phyloP scores from a whole-genome alignment of 2,329 filamentous ascomycete species.

The Gnomoniopsis sp. region DNA sequence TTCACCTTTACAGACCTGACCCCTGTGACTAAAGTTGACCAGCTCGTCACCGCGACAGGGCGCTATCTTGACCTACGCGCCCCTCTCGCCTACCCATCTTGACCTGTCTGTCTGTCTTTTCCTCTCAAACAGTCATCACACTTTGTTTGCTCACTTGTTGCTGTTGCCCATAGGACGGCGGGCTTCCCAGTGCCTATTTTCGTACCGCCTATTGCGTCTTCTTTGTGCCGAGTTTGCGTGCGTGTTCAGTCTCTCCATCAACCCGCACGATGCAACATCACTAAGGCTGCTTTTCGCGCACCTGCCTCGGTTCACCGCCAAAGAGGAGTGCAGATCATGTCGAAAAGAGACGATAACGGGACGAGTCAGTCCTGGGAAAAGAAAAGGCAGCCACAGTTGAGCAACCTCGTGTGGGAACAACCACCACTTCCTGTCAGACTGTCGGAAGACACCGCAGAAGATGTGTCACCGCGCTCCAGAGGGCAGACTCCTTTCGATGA shows the following conservation, averaged over 20 bases:
- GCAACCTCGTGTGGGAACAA: conserved; percentile 1
- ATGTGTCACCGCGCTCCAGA: conserved; percentile 14
- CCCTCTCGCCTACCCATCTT: background rate
- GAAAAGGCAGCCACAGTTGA: conserved; percentile 4
- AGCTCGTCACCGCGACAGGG: background rate
- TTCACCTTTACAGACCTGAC: conserved; percentile 1
- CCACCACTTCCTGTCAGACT: background rate
- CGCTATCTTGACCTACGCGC: background rate
- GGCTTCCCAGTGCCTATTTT: background rate
- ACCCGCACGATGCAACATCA: conserved; percentile 3
- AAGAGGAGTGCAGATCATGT: conserved; percentile 6
- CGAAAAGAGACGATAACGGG: conserved; percentile 7
- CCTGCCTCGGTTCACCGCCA: background rate
- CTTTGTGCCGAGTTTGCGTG: background rate
- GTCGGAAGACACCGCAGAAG: background rate
- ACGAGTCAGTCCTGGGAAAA: conserved; percentile 3
- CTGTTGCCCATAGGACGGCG: background rate
- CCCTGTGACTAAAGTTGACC: background rate
- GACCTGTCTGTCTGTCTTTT: background rate
- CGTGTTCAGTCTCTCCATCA: background rate
- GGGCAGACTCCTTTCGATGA: conserved; percentile 10
- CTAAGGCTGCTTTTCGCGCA: background rate
- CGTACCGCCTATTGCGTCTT: background rate
- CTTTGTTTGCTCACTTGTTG: background rate
- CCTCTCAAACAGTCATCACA: background rate